Conservation (phyloP, 352 stramenopile species). For the Globisporangium alternatum region DNA sequence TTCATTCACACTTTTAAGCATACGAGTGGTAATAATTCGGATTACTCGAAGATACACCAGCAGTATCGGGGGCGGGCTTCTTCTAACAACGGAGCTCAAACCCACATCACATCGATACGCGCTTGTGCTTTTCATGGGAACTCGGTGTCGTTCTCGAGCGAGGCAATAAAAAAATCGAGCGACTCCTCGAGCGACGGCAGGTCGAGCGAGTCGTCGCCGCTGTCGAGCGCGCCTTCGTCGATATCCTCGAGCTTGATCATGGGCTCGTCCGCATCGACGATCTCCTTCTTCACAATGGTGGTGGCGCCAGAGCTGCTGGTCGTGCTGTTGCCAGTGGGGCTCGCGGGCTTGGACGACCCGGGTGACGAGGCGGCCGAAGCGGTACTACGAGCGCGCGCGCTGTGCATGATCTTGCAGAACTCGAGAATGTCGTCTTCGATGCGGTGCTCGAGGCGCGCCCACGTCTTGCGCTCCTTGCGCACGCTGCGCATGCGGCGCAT, state of each 20-base stretch:
- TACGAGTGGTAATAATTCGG: too few species aligned
- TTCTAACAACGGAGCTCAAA: too few species aligned
- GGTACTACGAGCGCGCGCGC: neutral
- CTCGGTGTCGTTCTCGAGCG: neutral
- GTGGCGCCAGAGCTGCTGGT: neutral
- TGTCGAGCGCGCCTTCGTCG: conserved; percentile 11
- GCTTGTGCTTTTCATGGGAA: neutral
- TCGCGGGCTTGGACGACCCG: neutral
- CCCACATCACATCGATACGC: too few species aligned
- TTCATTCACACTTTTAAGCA: too few species aligned
- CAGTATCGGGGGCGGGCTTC: too few species aligned
- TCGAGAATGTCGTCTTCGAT: conserved; percentile 25
- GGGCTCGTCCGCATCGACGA: neutral
- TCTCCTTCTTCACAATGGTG: neutral
- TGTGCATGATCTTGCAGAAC: conserved; percentile 15
- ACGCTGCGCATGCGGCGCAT: conserved; percentile 25
- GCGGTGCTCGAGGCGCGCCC: conserved; percentile 20
- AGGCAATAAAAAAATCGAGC: conserved; percentile 3
- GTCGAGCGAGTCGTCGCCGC: neutral
- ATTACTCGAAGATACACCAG: too few species aligned
- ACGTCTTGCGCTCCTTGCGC: conserved; percentile 26
- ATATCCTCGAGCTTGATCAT: neutral
- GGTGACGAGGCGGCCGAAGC: neutral
- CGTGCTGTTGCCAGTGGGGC: neutral
- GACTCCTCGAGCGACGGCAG: conserved; percentile 4